These are phyloP conservation scores for Cladosporium velox DNA, from an alignment of 2,329 filamentous ascomycete species.

Conservation along the genomic window DNA sequence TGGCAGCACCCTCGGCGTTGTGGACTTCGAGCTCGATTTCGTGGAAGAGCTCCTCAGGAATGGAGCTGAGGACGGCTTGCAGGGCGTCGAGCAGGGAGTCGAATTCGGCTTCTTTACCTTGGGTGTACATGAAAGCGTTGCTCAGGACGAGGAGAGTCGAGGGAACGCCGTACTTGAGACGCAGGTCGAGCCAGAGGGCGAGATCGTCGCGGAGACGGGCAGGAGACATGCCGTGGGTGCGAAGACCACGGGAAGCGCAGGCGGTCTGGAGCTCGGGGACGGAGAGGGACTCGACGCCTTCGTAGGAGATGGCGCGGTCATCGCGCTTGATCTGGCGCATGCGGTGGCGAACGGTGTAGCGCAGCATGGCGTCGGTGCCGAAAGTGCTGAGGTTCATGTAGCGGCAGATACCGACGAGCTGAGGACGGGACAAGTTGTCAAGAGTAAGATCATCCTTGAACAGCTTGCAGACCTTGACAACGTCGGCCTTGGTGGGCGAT, in stretches of 20 bases:
- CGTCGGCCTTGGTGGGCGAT: slow-evolving; percentile 81
- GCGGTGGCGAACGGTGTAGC: slow-evolving; percentile 93
- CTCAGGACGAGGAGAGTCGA: slow-evolving; percentile 93
- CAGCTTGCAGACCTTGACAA: slow-evolving; percentile 98
- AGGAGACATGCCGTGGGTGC: slow-evolving; percentile 88
- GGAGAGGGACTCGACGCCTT: slow-evolving; percentile 91
- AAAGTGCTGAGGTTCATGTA: slow-evolving; percentile 99
- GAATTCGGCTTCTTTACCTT: slow-evolving; percentile 80
- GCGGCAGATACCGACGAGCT: slow-evolving; percentile 94
- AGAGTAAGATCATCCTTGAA: slow-evolving; percentile 98
- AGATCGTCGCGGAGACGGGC: slow-evolving; percentile 85
- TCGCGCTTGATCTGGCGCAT: slow-evolving; percentile 99
- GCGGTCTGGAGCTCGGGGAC: slow-evolving; percentile 90
- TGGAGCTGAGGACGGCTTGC: slow-evolving; percentile 86
- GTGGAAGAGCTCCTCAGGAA: slow-evolving; percentile 98
- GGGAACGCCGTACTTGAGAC: slow-evolving; percentile 91
- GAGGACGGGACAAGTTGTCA: slow-evolving; percentile 93
- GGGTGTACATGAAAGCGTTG: slow-evolving; percentile 96
- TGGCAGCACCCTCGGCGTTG: slow-evolving; percentile 92
- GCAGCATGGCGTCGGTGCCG: slow-evolving; percentile 95
- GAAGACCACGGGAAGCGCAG: slow-evolving; percentile 86
- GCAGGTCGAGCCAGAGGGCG: slow-evolving; percentile 89
- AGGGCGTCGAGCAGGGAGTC: slow-evolving; percentile 90
- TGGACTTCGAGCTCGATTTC: slow-evolving; percentile 98
- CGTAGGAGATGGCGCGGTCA: slow-evolving; percentile 88